A percentile compares a stretch with the other conserved stretches of the same genome.
Evolutionary conservation across 352 stramenopile genomes (phyloP).

Genomic region (Phytophthora gonapodyides): DNA sequence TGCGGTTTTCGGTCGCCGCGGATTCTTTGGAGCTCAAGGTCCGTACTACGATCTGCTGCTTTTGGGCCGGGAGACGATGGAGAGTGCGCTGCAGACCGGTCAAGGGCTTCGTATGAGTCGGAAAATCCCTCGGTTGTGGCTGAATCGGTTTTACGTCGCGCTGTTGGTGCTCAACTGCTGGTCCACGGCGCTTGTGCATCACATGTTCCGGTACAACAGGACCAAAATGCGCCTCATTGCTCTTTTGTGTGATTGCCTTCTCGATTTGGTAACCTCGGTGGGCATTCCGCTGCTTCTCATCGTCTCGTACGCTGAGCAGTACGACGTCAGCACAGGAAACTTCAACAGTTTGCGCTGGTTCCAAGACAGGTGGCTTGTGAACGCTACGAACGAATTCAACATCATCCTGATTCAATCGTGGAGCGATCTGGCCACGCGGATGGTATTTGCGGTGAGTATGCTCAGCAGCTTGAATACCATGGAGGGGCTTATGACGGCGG

Average conservation of each 20-base stretch:
- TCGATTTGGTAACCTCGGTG: slow-evolving; percentile 37
- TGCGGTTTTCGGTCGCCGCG: slow-evolving; percentile 27
- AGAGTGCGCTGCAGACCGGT: slow-evolving; percentile 32
- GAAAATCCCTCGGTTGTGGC: slow-evolving; percentile 32
- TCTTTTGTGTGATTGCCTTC: slow-evolving; percentile 30
- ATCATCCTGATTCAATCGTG: slow-evolving; percentile 38
- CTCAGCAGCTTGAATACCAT: slow-evolving; percentile 42
- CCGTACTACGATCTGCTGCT: slow-evolving; percentile 38
- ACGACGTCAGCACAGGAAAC: slow-evolving; percentile 11
- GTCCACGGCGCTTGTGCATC: slow-evolving; percentile 40
- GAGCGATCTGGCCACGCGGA: slow-evolving; percentile 29
- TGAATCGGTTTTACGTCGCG: slow-evolving; percentile 44
- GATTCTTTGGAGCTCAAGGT: slow-evolving; percentile 31
- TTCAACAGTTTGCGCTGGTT: slow-evolving; percentile 36
- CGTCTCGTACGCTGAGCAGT: slow-evolving; percentile 28
- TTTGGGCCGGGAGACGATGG: slow-evolving; percentile 35
- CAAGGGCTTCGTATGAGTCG: slow-evolving; percentile 41
- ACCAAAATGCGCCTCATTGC: slow-evolving; percentile 33
- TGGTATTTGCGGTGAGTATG: slow-evolving; percentile 41
- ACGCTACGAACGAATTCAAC: slow-evolving; percentile 42
- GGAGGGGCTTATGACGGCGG: slow-evolving; percentile 21
- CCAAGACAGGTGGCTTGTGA: slow-evolving; percentile 37
- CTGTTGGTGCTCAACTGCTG: slow-evolving; percentile 44
- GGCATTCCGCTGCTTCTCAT: slow-evolving; percentile 32
- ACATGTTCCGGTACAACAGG: slow-evolving; percentile 33